Evolutionary conservation across 106 monocot genomes (phyloP).

Genomic region (Acorus calamus): DNA sequence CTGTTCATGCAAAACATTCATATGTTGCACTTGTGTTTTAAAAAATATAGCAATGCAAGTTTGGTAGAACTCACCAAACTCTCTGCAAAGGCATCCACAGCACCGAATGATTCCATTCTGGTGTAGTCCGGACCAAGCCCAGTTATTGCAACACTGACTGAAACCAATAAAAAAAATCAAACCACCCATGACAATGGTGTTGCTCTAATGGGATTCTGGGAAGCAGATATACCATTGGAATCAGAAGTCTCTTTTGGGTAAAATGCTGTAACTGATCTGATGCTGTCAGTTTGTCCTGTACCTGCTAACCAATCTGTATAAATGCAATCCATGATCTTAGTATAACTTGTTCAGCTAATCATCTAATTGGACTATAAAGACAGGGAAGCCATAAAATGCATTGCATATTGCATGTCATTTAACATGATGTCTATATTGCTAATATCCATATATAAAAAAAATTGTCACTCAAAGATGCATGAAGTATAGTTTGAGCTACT

Average conservation of each 20-base stretch:
- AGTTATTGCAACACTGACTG: slow-evolving; percentile 77
- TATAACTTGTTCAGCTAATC: no score
- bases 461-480: no score
- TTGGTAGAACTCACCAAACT: slow-evolving; percentile 39
- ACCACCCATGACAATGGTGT: not conserved
- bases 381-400: no score
- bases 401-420: no score
- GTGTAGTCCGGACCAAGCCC: slow-evolving; percentile 81
- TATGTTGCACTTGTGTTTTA: not conserved
- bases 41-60: not conserved
- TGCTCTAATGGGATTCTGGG: not conserved
- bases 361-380: no score
- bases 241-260: slow-evolving; percentile 56
- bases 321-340: no score
- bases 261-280: slow-evolving; percentile 87
- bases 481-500: no score
- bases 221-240: slow-evolving; percentile 46
- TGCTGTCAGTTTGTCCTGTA: slow-evolving; percentile 28
- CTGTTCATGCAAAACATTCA: slow-evolving; percentile 22
- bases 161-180: slow-evolving; percentile 2
- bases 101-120: slow-evolving; percentile 73
- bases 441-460: no score
- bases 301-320: slow-evolving; percentile 70
- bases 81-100: slow-evolving; percentile 84
- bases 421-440: no score